phyloP scores from a whole-genome alignment of 2,329 filamentous ascomycete species.

The Arthroderma sp. region DNA sequence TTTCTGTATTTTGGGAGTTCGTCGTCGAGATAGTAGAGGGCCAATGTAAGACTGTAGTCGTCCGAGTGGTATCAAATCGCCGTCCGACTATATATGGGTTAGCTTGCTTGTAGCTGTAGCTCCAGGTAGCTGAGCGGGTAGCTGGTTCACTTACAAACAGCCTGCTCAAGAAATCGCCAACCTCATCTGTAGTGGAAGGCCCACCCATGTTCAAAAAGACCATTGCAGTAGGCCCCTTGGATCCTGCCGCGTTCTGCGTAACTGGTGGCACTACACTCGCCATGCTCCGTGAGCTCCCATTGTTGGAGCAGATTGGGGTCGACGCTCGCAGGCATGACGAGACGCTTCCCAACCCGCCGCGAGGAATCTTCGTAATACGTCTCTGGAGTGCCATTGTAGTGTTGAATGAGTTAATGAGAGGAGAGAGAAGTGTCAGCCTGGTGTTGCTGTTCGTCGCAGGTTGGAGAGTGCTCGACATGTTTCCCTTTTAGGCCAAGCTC shows the following conservation, averaged over 20 bases:
- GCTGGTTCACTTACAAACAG: slow-evolving; percentile 59
- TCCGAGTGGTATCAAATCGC: slow-evolving; percentile 88
- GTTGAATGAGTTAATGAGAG: neutral
- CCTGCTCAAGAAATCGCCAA: slow-evolving; percentile 76
- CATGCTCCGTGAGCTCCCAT: slow-evolving; percentile 22
- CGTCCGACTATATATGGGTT: slow-evolving; percentile 57
- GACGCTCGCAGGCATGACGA: neutral
- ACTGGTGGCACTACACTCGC: slow-evolving; percentile 62
- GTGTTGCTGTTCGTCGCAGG: neutral
- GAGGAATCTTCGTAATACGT: slow-evolving; percentile 5
- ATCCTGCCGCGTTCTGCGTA: slow-evolving; percentile 59
- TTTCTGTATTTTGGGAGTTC: slow-evolving; percentile 92
- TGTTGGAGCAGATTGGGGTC: slow-evolving; percentile 4
- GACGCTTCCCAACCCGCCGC: slow-evolving; percentile 6
- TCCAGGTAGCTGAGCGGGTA: slow-evolving; percentile 6
- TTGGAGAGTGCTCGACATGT: neutral
- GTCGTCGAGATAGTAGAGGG: slow-evolving; percentile 68
- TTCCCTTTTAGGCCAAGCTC: neutral
- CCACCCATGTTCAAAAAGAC: slow-evolving; percentile 99
- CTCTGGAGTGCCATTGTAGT: slow-evolving; percentile 10
- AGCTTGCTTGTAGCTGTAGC: neutral
- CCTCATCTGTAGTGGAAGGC: slow-evolving; percentile 75
- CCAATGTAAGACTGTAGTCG: slow-evolving; percentile 83
- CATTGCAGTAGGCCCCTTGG: slow-evolving; percentile 84
- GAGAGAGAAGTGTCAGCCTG: neutral